These are phyloP conservation scores for Yarrowia yakushimensis DNA, from an alignment of 805 yeast genomes.

Conservation along the genomic window DNA sequence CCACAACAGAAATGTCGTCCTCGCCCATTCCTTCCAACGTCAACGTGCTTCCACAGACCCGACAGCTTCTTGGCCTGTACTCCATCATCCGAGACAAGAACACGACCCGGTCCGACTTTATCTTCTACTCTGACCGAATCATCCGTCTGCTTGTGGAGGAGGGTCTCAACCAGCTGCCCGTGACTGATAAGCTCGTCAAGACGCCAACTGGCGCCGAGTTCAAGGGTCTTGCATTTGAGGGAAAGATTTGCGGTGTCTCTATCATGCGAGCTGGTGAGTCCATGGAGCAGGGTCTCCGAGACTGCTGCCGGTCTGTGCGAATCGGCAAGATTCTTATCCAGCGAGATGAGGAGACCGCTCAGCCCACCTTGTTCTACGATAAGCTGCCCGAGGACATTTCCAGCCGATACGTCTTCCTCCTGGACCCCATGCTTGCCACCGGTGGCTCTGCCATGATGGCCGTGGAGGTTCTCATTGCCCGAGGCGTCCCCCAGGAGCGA, in stretches of 20 bases:
- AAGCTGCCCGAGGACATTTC: constrained; percentile 91
- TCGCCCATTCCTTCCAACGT: constrained; percentile 48
- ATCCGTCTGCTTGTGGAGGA: constrained; percentile 91
- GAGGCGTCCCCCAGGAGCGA: constrained; percentile 85
- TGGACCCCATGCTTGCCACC: constrained; percentile 98
- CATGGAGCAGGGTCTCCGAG: constrained; percentile 98
- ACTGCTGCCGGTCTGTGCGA: constrained; percentile 93
- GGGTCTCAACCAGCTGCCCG: constrained; percentile 92
- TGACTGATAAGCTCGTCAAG: constrained; percentile 58
- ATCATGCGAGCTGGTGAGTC: constrained; percentile 98
- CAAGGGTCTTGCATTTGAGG: constrained; percentile 75
- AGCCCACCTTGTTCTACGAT: constrained; percentile 87
- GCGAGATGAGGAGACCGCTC: constrained; percentile 96
- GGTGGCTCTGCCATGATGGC: constrained; percentile 99
- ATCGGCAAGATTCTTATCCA: constrained; percentile 96
- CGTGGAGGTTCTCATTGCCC: constrained; percentile 76
- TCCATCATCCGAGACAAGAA: constrained; percentile 75
- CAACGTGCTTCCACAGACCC: constrained; percentile 74
- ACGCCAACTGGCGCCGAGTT: constrained; percentile 69
- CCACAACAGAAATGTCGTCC: neutral
- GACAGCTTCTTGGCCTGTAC: constrained; percentile 75
- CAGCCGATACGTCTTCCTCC: constrained; percentile 79
- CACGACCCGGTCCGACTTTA: constrained; percentile 87
- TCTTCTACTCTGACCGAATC: constrained; percentile 92
- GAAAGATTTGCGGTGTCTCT: constrained; percentile 96